These are phyloP conservation scores for Cavenderia fasciculata DNA, from an alignment of 78 protist species.

Conservation along the genomic window DNA sequence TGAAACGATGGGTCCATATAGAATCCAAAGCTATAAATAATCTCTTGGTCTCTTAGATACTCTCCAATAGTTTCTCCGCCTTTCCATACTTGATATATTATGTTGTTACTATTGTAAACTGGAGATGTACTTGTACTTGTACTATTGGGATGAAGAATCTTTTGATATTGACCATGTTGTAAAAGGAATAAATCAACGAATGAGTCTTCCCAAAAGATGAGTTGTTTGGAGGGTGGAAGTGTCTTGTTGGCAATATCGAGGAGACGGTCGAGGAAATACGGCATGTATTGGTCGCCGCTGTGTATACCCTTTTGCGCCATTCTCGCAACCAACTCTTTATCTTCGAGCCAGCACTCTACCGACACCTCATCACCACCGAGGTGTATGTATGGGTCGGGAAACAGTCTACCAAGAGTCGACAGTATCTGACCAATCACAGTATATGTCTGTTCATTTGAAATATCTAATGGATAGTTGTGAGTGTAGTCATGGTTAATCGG, in stretches of 20 bases:
- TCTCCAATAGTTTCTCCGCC: background rate
- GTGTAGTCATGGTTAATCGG: conserved; percentile 12
- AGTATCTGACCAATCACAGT: background rate
- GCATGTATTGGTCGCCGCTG: background rate
- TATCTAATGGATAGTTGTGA: conserved; percentile 34
- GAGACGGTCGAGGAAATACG: background rate
- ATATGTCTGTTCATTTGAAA: background rate
- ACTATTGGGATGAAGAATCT: too few species aligned
- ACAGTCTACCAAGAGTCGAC: background rate
- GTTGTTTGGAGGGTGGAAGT: background rate
- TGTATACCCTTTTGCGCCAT: background rate
- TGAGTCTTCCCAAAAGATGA: conserved; percentile 52
- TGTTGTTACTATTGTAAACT: background rate
- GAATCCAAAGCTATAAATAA: conserved; percentile 28
- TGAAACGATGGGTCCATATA: conserved; percentile 68
- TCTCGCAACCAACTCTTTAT: background rate
- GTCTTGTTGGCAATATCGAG: background rate
- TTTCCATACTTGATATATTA: conserved; percentile 50
- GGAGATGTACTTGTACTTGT: too few species aligned
- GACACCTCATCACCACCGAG: conserved; percentile 59
- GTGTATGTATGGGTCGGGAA: conserved; percentile 54
- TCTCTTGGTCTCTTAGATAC: background rate
- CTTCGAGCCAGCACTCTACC: conserved; percentile 40
- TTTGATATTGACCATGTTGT: too few species aligned
- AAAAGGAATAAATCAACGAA: background rate